phyloP scores from a whole-genome alignment of 2,329 filamentous ascomycete genomes.

The Colletotrichum sp. region DNA sequence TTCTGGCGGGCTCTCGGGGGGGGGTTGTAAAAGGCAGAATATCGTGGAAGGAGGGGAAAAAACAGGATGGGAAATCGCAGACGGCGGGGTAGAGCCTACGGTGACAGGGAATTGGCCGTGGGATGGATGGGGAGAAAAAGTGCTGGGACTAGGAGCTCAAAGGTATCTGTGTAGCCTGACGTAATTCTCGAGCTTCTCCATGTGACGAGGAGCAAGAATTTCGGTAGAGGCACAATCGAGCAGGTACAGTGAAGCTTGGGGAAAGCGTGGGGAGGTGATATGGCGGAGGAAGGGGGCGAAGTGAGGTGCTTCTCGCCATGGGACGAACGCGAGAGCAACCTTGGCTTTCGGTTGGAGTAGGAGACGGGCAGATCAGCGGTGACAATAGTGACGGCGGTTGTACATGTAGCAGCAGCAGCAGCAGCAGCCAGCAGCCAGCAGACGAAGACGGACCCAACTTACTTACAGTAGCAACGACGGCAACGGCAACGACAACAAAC shows the following conservation, averaged over 20 bases:
- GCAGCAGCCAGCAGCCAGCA: neutral
- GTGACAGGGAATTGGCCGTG: slow-evolving; percentile 4
- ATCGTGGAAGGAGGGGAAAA: neutral
- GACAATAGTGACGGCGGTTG: neutral
- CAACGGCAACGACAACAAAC: neutral
- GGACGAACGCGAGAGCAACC: neutral
- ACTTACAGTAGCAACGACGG: slow-evolving; percentile 13
- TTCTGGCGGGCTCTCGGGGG: neutral
- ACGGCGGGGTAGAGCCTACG: slow-evolving; percentile 15
- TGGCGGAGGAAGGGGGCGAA: neutral
- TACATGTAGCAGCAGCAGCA: neutral
- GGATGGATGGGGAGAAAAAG: slow-evolving; percentile 3
- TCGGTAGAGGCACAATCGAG: neutral
- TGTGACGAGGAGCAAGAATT: neutral
- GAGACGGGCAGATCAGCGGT: slow-evolving; percentile 9
- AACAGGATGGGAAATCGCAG: neutral
- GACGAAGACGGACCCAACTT: neutral
- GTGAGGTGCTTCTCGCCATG: neutral
- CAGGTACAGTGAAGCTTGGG: neutral
- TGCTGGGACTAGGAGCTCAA: slow-evolving; percentile 3
- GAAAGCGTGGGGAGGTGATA: neutral
- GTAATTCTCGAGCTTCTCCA: slow-evolving; percentile 22
- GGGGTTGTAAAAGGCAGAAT: neutral
- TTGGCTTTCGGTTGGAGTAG: neutral
- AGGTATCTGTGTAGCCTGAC: slow-evolving; percentile 18